phyloP scores from a whole-genome alignment of 1,284 basidiomycete species.

The Anthracocystis walkeri region DNA sequence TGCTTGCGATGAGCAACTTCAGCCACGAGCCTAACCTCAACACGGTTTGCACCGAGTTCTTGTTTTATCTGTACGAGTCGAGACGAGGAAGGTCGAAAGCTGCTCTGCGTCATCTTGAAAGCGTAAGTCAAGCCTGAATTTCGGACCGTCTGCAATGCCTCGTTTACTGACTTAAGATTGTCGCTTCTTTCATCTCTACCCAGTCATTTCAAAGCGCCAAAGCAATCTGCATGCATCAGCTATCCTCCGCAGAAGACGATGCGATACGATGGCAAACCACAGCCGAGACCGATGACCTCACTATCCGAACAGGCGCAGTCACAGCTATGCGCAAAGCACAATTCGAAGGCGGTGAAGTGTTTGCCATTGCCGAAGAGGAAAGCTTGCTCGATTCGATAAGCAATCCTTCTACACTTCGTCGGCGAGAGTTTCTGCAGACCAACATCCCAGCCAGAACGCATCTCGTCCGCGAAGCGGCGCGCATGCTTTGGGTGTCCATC shows the following conservation, averaged over 20 bases:
- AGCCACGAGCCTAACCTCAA: slow-evolving; percentile 59
- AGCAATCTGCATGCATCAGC: slow-evolving; percentile 45
- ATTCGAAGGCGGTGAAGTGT: slow-evolving; percentile 47
- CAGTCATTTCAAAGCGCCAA: slow-evolving; percentile 37
- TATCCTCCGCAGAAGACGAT: slow-evolving; percentile 50
- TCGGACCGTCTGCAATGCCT: background rate
- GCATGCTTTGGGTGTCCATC: slow-evolving; percentile 50
- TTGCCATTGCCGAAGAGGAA: slow-evolving; percentile 45
- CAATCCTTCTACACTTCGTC: slow-evolving; percentile 4
- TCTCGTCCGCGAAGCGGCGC: slow-evolving; percentile 60
- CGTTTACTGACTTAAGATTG: background rate
- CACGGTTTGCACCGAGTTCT: slow-evolving; percentile 51
- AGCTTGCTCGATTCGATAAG: slow-evolving; percentile 23
- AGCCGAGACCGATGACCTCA: slow-evolving; percentile 34
- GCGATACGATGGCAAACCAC: slow-evolving; percentile 36
- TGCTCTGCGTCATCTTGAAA: slow-evolving; percentile 25
- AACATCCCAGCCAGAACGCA: slow-evolving; percentile 59
- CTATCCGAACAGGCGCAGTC: slow-evolving; percentile 46
- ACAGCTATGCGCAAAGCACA: slow-evolving; percentile 46
- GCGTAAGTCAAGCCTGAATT: slow-evolving; percentile 7
- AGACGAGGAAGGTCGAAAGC: slow-evolving; percentile 28
- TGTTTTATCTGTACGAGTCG: slow-evolving; percentile 45
- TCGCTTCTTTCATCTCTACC: background rate
- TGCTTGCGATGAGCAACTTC: slow-evolving; percentile 54
- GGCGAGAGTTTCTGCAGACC: slow-evolving; percentile 32